Conservation (phyloP, 495 filamentous ascomycete species). For the Tuber umbilicatum region DNA sequence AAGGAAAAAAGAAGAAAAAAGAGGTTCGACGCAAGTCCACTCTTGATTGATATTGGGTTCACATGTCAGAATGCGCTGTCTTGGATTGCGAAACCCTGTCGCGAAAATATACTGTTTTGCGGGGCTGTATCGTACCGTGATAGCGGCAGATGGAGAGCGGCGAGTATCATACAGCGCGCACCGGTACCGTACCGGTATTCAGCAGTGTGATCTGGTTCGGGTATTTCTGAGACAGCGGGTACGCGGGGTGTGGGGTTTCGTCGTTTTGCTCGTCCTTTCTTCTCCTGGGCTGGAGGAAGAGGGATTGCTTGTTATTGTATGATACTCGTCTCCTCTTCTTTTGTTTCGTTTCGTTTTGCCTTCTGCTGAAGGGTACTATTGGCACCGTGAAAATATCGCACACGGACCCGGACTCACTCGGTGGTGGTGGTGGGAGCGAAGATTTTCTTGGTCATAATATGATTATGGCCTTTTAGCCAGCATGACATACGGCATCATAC, state of each 20-base stretch:
- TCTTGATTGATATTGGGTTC: background rate
- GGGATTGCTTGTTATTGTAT: background rate
- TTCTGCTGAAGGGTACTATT: background rate
- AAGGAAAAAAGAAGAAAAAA: background rate
- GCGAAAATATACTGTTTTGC: background rate
- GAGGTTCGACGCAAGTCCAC: background rate
- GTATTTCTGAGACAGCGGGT: background rate
- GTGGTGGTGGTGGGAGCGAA: too few species aligned
- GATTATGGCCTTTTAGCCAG: too few species aligned
- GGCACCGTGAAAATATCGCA: too few species aligned
- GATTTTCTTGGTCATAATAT: too few species aligned
- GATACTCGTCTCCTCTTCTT: background rate
- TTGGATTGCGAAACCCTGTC: conserved; percentile 1
- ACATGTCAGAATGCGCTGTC: background rate
- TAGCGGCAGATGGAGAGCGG: background rate
- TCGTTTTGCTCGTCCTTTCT: too few species aligned
- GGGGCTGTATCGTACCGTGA: background rate
- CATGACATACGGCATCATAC: too few species aligned
- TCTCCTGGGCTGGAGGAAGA: background rate
- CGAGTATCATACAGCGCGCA: background rate
- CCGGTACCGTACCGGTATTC: background rate
- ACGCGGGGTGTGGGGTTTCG: background rate
- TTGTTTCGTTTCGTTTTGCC: background rate
- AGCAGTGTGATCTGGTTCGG: background rate
- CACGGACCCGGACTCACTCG: too few species aligned